Evolutionary conservation across 2,329 filamentous ascomycete genomes (phyloP), one percentile per base, ranked within the genome.

Genomic region (Colletotrichum tamarilloi): DNA sequence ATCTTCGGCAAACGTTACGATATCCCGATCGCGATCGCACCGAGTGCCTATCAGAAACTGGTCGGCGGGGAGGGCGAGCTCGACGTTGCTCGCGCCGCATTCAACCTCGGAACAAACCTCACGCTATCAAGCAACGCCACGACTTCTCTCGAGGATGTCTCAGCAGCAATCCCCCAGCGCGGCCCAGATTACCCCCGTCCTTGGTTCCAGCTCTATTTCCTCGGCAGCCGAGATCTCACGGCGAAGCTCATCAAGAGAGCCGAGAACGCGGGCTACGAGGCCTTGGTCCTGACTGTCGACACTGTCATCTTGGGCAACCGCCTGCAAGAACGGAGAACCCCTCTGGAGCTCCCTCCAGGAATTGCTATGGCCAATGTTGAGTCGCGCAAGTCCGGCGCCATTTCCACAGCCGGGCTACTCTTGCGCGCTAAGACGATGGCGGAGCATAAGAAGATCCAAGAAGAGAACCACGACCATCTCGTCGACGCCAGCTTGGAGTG

Each of bases 1-100:
- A 24, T 76, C 6, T 72, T 76, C 24, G 75, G 75, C 12, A 68
- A 73, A 7, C 67, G 32, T 4, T 76, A 73, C 26, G 49, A 69
- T 3, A 73, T 81, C 2, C 80, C 80, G 1, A 76, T 81, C n/a
- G 80, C 75, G 6, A 76, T 81, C 30, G 80, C 80, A 0, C 80
- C 80, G 8, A 79, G 76, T 38, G 80, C 78, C 1, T 77, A 76
- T 57, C 80, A 81, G 28, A 79, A 71, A 56, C 75, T 81, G 2
- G 80, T 74, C 1, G 77, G 79, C 35, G 74, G 75, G 0, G 68
- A 78, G 2, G 80, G 80, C 5, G 80, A 81, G 57, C 63, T 79
- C 1, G 79, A 80, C 62, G 74, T 78, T 3, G 78, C 78, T 0
- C 74, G 77, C 26, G 80, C 80, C 3, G 77, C 77, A 4, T 67